phyloP scores from a whole-genome alignment of 192 early-diverging fungal genomes.

The Backusella morwellensis region DNA sequence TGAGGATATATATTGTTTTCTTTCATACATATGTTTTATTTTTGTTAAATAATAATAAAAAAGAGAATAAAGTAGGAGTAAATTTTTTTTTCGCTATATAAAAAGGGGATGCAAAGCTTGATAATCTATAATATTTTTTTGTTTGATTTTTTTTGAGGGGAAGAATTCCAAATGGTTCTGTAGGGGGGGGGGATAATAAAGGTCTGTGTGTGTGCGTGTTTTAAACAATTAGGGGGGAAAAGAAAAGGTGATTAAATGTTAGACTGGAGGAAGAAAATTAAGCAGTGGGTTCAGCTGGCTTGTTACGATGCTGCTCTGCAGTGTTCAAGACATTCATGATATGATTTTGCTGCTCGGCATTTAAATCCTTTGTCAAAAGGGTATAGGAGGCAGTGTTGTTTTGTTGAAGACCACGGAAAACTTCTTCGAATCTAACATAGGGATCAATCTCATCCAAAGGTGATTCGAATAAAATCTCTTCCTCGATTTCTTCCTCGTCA shows the following conservation, averaged over 20 bases:
- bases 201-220: neutral
- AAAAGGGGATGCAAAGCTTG: conserved; percentile 1
- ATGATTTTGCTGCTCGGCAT: conserved; percentile 45
- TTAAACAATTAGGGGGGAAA: neutral
- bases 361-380: conserved; percentile 54
- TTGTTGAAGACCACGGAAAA: conserved; percentile 59
- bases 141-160: neutral
- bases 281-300: conserved; percentile 9
- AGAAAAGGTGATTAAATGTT: neutral
- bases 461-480: conserved; percentile 76
- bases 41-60: neutral
- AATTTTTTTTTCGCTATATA: neutral
- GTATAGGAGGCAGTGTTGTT: conserved; percentile 52
- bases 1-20: neutral
- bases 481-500: conserved; percentile 61
- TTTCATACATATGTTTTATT: neutral
- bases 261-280: neutral
- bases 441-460: conserved; percentile 77
- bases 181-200: neutral
- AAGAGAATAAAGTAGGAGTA: neutral
- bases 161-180: neutral
- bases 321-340: conserved; percentile 47
- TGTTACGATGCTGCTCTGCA: conserved; percentile 37
- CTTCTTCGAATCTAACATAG: conserved; percentile 69
- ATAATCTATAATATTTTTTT: conserved; percentile 5